These are phyloP conservation scores for Ceratobasidium sp. DNA, from an alignment of 1,284 basidiomycete species.

Conservation along the genomic window DNA sequence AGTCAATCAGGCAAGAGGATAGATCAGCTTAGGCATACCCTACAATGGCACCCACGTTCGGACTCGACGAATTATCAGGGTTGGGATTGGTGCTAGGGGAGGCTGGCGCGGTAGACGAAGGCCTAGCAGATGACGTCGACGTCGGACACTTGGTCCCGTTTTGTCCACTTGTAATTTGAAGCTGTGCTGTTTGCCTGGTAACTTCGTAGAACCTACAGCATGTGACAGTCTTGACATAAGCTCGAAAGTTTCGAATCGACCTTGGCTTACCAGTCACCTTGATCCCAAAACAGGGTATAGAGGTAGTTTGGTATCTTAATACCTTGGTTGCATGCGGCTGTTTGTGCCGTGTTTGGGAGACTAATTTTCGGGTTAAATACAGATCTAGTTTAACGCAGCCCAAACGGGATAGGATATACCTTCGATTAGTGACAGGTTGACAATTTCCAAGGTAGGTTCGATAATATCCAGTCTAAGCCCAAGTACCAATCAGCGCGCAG, in stretches of 20 bases:
- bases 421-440: not conserved
- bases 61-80: not conserved
- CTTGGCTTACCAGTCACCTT: slow-evolving; percentile 13
- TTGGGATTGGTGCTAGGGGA: not conserved
- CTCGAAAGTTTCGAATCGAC: too few species aligned
- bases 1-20: not conserved
- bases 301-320: slow-evolving; percentile 15
- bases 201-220: slow-evolving; percentile 20
- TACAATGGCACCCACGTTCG: slow-evolving; percentile 17
- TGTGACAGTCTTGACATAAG: not conserved
- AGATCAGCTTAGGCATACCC: slow-evolving; percentile 24
- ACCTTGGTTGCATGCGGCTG: slow-evolving; percentile 8
- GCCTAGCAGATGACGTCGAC: not conserved
- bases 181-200: slow-evolving; percentile 18
- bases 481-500: not conserved
- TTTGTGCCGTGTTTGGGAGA: slow-evolving; percentile 10
- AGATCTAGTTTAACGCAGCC: not conserved
- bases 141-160: slow-evolving; percentile 5
- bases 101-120: not conserved
- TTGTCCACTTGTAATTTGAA: slow-evolving; percentile 25
- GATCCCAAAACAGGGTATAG: slow-evolving; percentile 5
- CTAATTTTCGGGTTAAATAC: not conserved
- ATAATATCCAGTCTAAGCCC: not conserved
- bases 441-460: not conserved
- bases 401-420: not conserved